These are phyloP conservation scores for Scenedesmus sp. DNA, from an alignment of 163 green algal species.

Conservation along the genomic window DNA sequence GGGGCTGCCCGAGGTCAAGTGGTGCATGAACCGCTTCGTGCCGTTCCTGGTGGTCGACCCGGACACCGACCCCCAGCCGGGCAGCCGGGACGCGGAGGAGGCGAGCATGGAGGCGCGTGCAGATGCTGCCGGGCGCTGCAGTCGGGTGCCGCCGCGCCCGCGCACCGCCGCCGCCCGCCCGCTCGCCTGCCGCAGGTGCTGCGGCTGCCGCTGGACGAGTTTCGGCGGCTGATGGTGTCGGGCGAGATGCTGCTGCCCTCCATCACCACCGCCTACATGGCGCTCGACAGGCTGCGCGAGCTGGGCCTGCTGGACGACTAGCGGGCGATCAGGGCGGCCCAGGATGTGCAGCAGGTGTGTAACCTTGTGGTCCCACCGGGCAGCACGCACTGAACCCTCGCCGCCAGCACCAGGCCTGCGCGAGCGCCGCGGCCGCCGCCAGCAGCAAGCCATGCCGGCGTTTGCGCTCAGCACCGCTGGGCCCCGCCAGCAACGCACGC, in stretches of 20 bases:
- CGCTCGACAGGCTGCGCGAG: constrained; percentile 65
- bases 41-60: constrained; percentile 84
- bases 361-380: no score
- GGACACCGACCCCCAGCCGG: constrained; percentile 54
- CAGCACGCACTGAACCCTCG: no score
- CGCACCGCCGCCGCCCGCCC: neutral
- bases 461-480: no score
- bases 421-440: no score
- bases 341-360: no score
- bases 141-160: neutral
- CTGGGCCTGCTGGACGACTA: constrained; percentile 42
- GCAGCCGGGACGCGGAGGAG: constrained; percentile 69
- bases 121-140: neutral
- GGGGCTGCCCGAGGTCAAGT: constrained; percentile 91
- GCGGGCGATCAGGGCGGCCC: no score
- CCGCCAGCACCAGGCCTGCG: no score
- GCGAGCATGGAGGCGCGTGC: constrained; percentile 62
- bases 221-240: constrained; percentile 25
- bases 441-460: no score
- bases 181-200: constrained; percentile 53
- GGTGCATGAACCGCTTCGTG: constrained; percentile 89
- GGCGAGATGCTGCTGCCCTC: constrained; percentile 84
- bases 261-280: constrained; percentile 75
- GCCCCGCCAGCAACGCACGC: no score
- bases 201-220: constrained; percentile 18